phyloP scores from a whole-genome alignment of 441 rosid species.

The Lepidium campestre region DNA sequence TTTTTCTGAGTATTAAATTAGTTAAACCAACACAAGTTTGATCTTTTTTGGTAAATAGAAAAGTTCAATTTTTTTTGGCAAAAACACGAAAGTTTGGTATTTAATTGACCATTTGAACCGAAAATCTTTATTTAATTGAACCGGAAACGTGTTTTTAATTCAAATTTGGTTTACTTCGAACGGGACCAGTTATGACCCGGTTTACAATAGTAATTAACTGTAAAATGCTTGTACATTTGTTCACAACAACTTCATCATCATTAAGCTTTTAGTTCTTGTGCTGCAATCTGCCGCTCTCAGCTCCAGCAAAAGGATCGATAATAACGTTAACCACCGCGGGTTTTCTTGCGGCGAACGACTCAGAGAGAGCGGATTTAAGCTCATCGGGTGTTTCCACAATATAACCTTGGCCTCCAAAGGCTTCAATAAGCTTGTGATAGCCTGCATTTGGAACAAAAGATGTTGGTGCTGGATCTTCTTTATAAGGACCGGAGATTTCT shows the following conservation, averaged over 20 bases:
- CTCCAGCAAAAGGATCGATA: conserved; percentile 85
- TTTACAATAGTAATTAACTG: not conserved
- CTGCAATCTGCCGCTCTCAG: conserved; percentile 91
- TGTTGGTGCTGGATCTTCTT: conserved; percentile 95
- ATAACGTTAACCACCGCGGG: conserved; percentile 78
- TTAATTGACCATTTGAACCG: too few species aligned
- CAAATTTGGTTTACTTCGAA: not conserved
- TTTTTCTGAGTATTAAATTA: too few species aligned
- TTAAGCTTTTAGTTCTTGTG: conserved; percentile 69
- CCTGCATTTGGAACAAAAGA: conserved; percentile 84
- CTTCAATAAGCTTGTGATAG: conserved; percentile 73
- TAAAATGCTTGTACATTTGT: not conserved
- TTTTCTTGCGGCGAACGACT: conserved; percentile 64
- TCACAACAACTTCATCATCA: not conserved
- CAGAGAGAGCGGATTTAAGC: conserved; percentile 65
- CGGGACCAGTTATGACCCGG: not conserved
- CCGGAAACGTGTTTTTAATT: conserved; percentile 12
- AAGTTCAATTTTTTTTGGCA: too few species aligned
- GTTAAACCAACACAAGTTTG: too few species aligned
- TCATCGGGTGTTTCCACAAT: conserved; percentile 78
- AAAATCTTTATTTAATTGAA: too few species aligned
- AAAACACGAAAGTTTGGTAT: too few species aligned
- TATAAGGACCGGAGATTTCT: conserved; percentile 69
- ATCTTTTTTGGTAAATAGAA: too few species aligned
- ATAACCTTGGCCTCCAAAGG: conserved; percentile 92